Evolutionary conservation across 352 stramenopile genomes (phyloP), one percentile per base, ranked within the genome.

Genomic region (Ochromonadaceae sp.): DNA sequence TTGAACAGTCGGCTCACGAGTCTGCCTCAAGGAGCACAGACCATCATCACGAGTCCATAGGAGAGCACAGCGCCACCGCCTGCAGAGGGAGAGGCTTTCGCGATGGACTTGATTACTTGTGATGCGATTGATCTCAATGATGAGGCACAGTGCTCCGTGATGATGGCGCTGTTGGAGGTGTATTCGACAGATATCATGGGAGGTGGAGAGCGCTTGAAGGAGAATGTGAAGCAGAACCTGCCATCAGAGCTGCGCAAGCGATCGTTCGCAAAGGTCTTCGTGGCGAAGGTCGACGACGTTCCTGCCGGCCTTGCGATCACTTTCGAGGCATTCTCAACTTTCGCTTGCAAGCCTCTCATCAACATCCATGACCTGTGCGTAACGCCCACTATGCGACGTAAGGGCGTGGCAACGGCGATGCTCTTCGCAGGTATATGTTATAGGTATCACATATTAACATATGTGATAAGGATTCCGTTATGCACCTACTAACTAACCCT

Each of bases 301-400:
- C 9, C 49, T 43, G 49, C 25, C 30, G 49, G 49, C 43, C 9
- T 59, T 17, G 49, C 49, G 10, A 59, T 48, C 22, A 43, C 7
- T n/a, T 59, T 59, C 49, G 49, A 59, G 22, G 49, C 7, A 48
- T 59, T 59, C 22, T 59, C 49, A 48, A 59, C 49, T 42, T 59
- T 59, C 22, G 49, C 49, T 48, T 59, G 49, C 22, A 42, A 36
- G 22, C 49, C 49, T 25, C 22, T 59, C 31, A 7, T 59, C 5
- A 59, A 59, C 30, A 59, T 59, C 22, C 49, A 59, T 48, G 49
- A 59, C 22, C 22, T 59, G 31, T 7, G 5, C 5, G 32, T 42
- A 9, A 7, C 22, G 9, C 49, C 49, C 5, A 42, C 7, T 10
- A 22, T 30, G 20, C 49, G 49, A 7, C 49, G 49, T 5, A 7